A percentile compares a stretch with the other conserved stretches of the same genome.
phyloP scores from a whole-genome alignment of 2,329 filamentous ascomycete species.

The Capronia americana region DNA sequence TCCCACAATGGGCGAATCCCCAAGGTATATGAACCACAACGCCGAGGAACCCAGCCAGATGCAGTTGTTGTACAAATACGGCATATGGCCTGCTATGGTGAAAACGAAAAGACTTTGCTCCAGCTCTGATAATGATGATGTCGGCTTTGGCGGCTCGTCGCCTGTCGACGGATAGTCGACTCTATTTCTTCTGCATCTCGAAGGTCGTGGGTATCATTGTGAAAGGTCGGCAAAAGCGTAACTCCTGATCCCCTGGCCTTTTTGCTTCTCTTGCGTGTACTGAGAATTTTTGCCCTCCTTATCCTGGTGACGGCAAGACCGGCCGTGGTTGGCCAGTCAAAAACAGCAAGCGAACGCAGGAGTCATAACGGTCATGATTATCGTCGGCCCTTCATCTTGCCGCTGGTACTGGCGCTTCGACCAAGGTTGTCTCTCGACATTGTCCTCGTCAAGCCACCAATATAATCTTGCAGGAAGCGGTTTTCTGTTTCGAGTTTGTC shows the following conservation, averaged over 20 bases:
- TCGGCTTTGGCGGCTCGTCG: not conserved
- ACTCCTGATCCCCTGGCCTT: conserved; percentile 7
- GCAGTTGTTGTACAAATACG: conserved; percentile 20
- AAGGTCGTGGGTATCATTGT: conserved; percentile 29
- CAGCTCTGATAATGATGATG: conserved; percentile 2
- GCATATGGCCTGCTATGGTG: conserved; percentile 9
- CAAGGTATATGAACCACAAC: conserved; percentile 5
- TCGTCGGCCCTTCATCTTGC: conserved; percentile 36
- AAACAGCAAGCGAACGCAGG: conserved; percentile 17
- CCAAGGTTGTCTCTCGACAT: conserved; percentile 59
- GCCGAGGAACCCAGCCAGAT: conserved; percentile 9
- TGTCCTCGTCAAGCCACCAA: conserved; percentile 89
- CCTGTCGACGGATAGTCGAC: not conserved
- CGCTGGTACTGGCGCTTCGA: conserved; percentile 36
- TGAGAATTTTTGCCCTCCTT: conserved; percentile 17
- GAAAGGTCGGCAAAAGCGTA: conserved; percentile 16
- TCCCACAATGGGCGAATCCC: not conserved
- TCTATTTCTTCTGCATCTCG: conserved; percentile 15
- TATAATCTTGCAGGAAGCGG: conserved; percentile 96
- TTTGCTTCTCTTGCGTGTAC: conserved; percentile 15
- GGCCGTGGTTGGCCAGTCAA: conserved; percentile 12
- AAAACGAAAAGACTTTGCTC: not conserved
- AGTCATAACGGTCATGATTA: conserved; percentile 30
- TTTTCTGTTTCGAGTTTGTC: conserved; percentile 97
- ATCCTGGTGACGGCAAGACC: conserved; percentile 15